Evolutionary conservation across 768 basidiomycete genomes (phyloP), one percentile per base, ranked within the genome.

Genomic region (Mrakia frigida): DNA sequence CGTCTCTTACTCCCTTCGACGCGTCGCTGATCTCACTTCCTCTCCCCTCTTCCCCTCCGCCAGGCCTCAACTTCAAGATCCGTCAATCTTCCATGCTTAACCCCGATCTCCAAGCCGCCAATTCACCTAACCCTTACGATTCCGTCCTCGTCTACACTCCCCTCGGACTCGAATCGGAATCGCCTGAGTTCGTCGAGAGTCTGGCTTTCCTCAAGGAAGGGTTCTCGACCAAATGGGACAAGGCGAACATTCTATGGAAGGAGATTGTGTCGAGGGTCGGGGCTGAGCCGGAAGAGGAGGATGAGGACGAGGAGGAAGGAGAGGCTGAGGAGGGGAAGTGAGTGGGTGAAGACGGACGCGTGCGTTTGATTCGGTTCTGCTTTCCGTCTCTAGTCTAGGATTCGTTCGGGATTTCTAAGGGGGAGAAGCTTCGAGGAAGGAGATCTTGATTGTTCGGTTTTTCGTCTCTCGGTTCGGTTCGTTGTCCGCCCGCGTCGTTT

Each of bases 61-160:
- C 39, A 68, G 65, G 65, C 61, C 46, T 74, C 28, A 74, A 60
- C 61, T 74, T 74, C 73, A 74, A 37, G 25, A 74, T 74, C 73
- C 73, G 73, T 4, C 61, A 68, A 41, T 25, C 65, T 18, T 25
- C 23, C 39, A 18, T 14, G 35, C 39, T 68, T 39, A 39, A 35
- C 21, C 6, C 35, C 35, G 25, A 10, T 6, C 41, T n/a, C 25
- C 61, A 43, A 16, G 61, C 60, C 28, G 23, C 23, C 59, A 21
- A 21, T 6, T 1, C 10, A 3, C 35, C 65, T 16, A 39, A 39
- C 35, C 65, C 65, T 13, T 68, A 68, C 50, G 41, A 43, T 31
- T 14, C 23, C 28, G 61, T 74, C 16, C 33, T 74, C 60, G 46
- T 65, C 60, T 74, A 74, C 61, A 74, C 56, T 11, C 61, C 63